Base-by-base conservation (phyloP, 495 filamentous ascomycete genomes). In the Aspergillus avenaceus region DNA sequence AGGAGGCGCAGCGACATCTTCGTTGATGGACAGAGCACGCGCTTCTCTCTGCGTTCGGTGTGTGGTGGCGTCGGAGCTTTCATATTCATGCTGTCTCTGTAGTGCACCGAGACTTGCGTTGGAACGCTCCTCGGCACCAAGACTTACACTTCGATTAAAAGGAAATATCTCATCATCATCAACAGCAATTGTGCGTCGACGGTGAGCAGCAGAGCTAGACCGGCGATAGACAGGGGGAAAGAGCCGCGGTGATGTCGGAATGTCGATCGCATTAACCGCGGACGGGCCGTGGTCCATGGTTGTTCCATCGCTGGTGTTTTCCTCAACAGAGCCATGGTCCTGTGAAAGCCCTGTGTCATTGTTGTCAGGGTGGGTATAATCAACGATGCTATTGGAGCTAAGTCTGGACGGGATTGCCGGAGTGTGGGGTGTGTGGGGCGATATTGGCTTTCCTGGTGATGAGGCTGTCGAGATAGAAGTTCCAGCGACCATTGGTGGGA, bases 361-460 rank as follows among this genome's bases (percentile, higher is more conserved):
- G 18, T 61, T 57, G 5, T 58, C 62, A 6, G 60, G 49, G 8
- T 77, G 69, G 41, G 69, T 66, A 58, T 91, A 89, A 59, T 90
- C 85, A n/a, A 86, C 82, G 44, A 89, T 87, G 45, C 86, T 90
- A 58, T 90, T 86, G 12, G 90, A 90, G 62, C 89, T 95, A 37
- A 97, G 68, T n/a, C 92, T 82, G 16, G 90, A 96, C 27, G 91
- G 90, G 38, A 96, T 88, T 14, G 91, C 90, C 4, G 92, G 91
- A 5, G 90, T 96, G 58, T 96, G 92, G 8, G 92, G 92, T 0
- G 91, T 96, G 65, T 96, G 91, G 9, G 91, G 91, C 2, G 90
- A 95, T 40, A 95, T 78, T 1, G 92, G 90, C 56, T 96, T 97
- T 46, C 90, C 90, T 6, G 88, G 90, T 3, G 91, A 95, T 2